Evolutionary conservation across 1,139 yeast species (phyloP), one percentile per base, ranked within the genome.

Genomic region (Yamadazyma triangularis): DNA sequence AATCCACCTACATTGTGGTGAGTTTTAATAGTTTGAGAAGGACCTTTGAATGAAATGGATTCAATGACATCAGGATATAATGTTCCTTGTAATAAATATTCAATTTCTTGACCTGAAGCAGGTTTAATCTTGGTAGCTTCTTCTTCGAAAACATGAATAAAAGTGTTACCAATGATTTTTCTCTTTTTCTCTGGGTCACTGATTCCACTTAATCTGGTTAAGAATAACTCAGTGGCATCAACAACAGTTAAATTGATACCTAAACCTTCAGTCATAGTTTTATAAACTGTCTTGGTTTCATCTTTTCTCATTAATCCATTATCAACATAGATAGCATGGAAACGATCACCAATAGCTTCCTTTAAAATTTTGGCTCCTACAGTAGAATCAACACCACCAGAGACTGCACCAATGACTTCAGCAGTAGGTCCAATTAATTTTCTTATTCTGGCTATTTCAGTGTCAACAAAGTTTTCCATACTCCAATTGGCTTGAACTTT

Each of bases 361-460:
- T 88, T 83, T 95, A 91, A 84, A 58, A 91, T 76, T 71, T 91
- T 91, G 45, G 99, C 96, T 45, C 97, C 99, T 40, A 93, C 98
- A 28, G 99, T 91, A 34, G 98, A 91, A 64, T 91, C 99, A 43
- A 93, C 98, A 70, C 99, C 98, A 54, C 99, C 99, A 39, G 96
- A 86, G 48, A 91, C 98, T 34, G 99, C 99, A 66, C 99, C 99
- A 56, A 91, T 91, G 43, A 93, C 99, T 66, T 91, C 97, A 36
- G 96, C 98, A 39, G 89, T 82, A 45, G 96, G 96, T 36, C 99
- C 99, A 45, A 91, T 96, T 49, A 89, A 72, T 39, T 77, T 72
- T 63, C 86, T 77, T 48, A 91, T 93, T 64, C 98, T 79, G 46
- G 86, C 79, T 50, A 91, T 88, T 70, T 93, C 98, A 41, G 96